phyloP scores from a whole-genome alignment of 2,329 filamentous ascomycete genomes.

The Samsoniella hepiali region DNA sequence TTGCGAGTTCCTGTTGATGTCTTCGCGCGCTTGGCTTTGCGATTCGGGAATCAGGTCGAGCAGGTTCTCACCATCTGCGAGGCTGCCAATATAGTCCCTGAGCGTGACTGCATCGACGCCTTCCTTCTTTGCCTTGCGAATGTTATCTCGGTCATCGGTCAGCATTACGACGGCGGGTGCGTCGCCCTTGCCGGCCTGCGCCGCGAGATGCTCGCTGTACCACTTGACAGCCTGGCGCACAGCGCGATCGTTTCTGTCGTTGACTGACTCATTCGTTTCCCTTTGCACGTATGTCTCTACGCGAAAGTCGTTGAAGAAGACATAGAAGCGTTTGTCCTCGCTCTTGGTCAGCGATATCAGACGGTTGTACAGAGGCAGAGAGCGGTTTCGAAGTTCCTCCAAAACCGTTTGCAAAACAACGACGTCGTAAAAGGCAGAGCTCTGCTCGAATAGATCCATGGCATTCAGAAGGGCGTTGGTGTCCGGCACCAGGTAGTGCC shows the following conservation, averaged over 20 bases:
- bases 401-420: slow-evolving; percentile 93
- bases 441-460: slow-evolving; percentile 96
- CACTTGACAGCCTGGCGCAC: slow-evolving; percentile 82
- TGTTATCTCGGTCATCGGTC: slow-evolving; percentile 85
- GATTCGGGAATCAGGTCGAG: slow-evolving; percentile 90
- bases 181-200: slow-evolving; percentile 44
- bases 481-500: slow-evolving; percentile 92
- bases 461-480: slow-evolving; percentile 93
- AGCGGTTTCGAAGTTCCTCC: slow-evolving; percentile 92
- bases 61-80: slow-evolving; percentile 80
- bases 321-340: slow-evolving; percentile 94
- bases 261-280: slow-evolving; percentile 78
- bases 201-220: slow-evolving; percentile 80
- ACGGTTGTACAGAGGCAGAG: slow-evolving; percentile 90
- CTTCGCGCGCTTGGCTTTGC: slow-evolving; percentile 58
- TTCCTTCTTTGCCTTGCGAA: slow-evolving; percentile 76
- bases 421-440: slow-evolving; percentile 92
- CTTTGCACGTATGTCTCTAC: slow-evolving; percentile 83
- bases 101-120: slow-evolving; percentile 67
- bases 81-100: slow-evolving; percentile 73
- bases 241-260: slow-evolving; percentile 93
- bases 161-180: slow-evolving; percentile 85
- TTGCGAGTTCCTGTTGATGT: slow-evolving; percentile 58
- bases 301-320: slow-evolving; percentile 98
- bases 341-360: slow-evolving; percentile 88